Evolutionary conservation across 768 basidiomycete genomes (phyloP), one percentile per base, ranked within the genome.

Genomic region (Calocybe gangraenosa): DNA sequence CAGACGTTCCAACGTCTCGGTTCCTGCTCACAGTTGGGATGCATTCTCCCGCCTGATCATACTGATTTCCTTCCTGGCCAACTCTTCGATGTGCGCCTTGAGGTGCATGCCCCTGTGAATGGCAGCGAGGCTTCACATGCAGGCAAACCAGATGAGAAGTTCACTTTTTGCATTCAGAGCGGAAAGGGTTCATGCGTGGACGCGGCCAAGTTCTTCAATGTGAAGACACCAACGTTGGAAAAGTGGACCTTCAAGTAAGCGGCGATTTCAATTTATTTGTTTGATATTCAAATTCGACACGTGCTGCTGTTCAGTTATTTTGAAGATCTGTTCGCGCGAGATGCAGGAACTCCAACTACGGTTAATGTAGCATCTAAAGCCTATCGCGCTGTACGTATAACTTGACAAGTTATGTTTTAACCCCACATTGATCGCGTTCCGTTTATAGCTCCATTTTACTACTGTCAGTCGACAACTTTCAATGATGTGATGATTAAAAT

Each of bases 281-380:
- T 35, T 14, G 13, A n/a, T 7, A 14, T 35, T 7, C 13, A 11
- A 28, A 28, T 28, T 6, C 34, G 34, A 35, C 6, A n/a, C 34
- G 17, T n/a, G 17, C 6, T n/a, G n/a, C 7, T 32, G 6, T 38
- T n/a, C n/a, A 71, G 70, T 11, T 71, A 68, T 52, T 71, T 55
- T 38, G 71, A 73, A 51, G 71, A 73, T 49, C 57, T 73, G n/a
- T 71, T 70, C 41, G 68, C 70, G 0, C 54, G 58, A 40, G 70
- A 71, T 54, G 66, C 65, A 18, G 56, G 55, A 2, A 47, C 55
- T 9, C 46, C 63, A 2, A 65, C 63, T 20, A 13, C 54, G 2
- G 70, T 71, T 28, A 71, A 71, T 38, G 71, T 69, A 40, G 69
- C 69, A 3, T 63, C 71, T 11, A 73, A 70, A 51, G 67, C 66